phyloP scores from a whole-genome alignment of 2,329 filamentous ascomycete genomes.

The Ceratocystis ficicola region DNA sequence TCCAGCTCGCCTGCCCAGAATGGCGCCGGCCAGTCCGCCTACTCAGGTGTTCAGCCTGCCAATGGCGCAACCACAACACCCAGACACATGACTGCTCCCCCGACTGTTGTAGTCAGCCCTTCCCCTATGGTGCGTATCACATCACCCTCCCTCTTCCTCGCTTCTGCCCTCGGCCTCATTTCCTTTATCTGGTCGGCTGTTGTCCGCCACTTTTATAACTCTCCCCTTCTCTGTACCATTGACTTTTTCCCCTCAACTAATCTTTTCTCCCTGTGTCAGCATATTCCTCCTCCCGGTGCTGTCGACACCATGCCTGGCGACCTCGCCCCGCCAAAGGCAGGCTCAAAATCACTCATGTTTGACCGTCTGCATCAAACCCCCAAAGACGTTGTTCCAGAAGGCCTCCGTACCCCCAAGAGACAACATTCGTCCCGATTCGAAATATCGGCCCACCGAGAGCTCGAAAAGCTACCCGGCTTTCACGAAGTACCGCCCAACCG shows the following conservation, averaged over 20 bases:
- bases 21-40: slow-evolving; percentile 23
- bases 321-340: slow-evolving; percentile 82
- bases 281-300: slow-evolving; percentile 81
- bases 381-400: slow-evolving; percentile 83
- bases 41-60: slow-evolving; percentile 32
- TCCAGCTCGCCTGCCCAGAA: slow-evolving; percentile 32
- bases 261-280: slow-evolving; percentile 38
- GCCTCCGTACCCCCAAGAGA: slow-evolving; percentile 84
- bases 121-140: slow-evolving; percentile 64
- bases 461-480: slow-evolving; percentile 95
- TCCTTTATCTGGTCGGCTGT: slow-evolving; percentile 19
- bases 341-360: slow-evolving; percentile 77
- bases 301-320: slow-evolving; percentile 98
- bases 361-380: slow-evolving; percentile 85
- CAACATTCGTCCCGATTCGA: slow-evolving; percentile 97
- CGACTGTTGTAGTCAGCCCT: slow-evolving; percentile 87
- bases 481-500: slow-evolving; percentile 94
- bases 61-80: slow-evolving; percentile 47
- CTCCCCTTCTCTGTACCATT: not conserved
- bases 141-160: slow-evolving; percentile 21
- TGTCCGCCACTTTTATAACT: slow-evolving; percentile 12
- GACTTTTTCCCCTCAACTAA: not conserved
- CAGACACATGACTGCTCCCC: slow-evolving; percentile 55
- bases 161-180: not conserved
- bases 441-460: slow-evolving; percentile 88